A percentile compares a stretch with the other conserved stretches of the same genome.
Evolutionary conservation across 1,139 yeast species (phyloP).

Genomic region (Candida gigantensis): DNA sequence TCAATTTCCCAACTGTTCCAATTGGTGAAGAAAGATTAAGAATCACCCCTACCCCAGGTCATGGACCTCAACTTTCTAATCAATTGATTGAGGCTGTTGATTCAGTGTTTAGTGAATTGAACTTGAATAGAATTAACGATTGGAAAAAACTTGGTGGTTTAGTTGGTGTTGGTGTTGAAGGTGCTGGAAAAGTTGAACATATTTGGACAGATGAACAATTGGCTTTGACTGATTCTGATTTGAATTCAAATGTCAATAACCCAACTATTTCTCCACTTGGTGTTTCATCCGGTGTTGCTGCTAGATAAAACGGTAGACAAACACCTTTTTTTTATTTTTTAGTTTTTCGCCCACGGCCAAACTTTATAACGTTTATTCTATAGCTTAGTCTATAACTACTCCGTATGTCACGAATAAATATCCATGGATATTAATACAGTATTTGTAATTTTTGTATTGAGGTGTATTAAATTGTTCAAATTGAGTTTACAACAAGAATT

Average conservation of each 20-base stretch:
- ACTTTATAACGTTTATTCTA: too few species aligned
- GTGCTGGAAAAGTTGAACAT: conserved; percentile 46
- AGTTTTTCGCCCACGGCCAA: too few species aligned
- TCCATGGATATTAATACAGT: too few species aligned
- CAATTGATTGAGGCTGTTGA: conserved; percentile 77
- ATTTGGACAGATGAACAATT: conserved; percentile 89
- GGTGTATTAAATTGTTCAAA: too few species aligned
- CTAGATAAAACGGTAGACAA: too few species aligned
- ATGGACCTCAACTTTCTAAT: conserved; percentile 73
- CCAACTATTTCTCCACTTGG: conserved; percentile 62
- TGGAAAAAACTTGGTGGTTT: conserved; percentile 84
- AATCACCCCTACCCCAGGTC: conserved; percentile 98
- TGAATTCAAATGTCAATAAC: conserved; percentile 64
- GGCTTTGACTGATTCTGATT: conserved; percentile 56
- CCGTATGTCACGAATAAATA: too few species aligned
- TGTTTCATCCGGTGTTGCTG: conserved; percentile 65
- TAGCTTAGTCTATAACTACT: too few species aligned
- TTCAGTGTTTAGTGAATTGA: conserved; percentile 73
- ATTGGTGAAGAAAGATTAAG: conserved; percentile 95
- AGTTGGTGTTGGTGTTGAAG: conserved; percentile 75
- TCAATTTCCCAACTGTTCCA: conserved; percentile 97
- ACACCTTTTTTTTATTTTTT: too few species aligned
- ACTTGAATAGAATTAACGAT: conserved; percentile 71
- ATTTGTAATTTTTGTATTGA: too few species aligned
- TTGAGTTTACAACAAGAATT: too few species aligned